Evolutionary conservation across 2,329 filamentous ascomycete genomes (phyloP).

Genomic region (Fusarium sp.): DNA sequence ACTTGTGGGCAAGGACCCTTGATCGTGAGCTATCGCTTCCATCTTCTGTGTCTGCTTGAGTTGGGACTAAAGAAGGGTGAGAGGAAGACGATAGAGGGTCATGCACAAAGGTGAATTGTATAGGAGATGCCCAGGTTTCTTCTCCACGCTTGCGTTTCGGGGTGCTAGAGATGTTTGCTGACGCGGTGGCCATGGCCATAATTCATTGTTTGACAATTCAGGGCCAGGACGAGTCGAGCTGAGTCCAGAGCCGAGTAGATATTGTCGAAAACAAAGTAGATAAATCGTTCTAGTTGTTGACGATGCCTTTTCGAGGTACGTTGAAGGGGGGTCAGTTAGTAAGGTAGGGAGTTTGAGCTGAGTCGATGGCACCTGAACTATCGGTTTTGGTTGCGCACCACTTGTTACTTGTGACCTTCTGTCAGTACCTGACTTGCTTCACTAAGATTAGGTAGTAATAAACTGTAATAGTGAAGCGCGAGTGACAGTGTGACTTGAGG

Average conservation of each 20-base stretch:
- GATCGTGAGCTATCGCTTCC: constrained; percentile 62
- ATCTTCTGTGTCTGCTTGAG: constrained; percentile 48
- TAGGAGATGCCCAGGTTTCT: constrained; percentile 45
- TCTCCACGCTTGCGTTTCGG: constrained; percentile 58
- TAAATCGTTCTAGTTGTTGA: background rate
- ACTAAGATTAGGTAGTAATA: constrained; percentile 11
- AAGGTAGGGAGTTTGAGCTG: background rate
- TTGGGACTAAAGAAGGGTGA: constrained; percentile 33
- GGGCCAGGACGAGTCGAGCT: background rate
- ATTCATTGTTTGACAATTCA: constrained; percentile 20
- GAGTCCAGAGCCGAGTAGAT: background rate
- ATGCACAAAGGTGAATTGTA: constrained; percentile 61
- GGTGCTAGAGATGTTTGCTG: constrained; percentile 47
- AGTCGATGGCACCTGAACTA: background rate
- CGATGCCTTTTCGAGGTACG: background rate
- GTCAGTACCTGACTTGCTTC: background rate
- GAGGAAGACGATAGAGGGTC: constrained; percentile 42
- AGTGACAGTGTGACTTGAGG: constrained; percentile 3
- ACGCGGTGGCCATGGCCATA: constrained; percentile 39
- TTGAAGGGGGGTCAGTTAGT: constrained; percentile 1
- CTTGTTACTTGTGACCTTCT: constrained; percentile 15
- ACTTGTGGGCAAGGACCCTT: constrained; percentile 57
- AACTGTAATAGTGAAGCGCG: constrained; percentile 6
- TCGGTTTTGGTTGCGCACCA: constrained; percentile 23
- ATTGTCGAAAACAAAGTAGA: background rate